A percentile compares a stretch with the other conserved stretches of the same genome.
phyloP scores from a whole-genome alignment of 441 rosid genomes.

The Mallotus japonicus region DNA sequence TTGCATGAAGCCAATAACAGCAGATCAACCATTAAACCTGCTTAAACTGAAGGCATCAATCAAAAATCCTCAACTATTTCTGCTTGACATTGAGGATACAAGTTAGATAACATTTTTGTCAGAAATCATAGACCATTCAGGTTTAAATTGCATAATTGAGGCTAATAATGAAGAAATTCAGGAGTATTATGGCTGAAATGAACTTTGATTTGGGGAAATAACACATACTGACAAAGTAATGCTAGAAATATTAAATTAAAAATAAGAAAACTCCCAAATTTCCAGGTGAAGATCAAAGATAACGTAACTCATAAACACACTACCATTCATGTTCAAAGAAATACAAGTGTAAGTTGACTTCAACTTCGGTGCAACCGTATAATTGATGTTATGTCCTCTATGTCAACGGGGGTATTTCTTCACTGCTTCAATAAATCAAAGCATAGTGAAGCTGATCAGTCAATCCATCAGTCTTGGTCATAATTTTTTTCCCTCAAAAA shows the following conservation, averaged over 20 bases:
- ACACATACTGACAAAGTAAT: neutral
- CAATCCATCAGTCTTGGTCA: too few relatives aligned
- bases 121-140: neutral
- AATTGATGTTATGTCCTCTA: too few relatives aligned
- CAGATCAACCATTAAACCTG: neutral
- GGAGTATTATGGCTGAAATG: neutral
- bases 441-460: too few relatives aligned
- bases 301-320: neutral
- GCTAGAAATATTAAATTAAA: neutral
- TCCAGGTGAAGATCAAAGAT: neutral
- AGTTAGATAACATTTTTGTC: too few relatives aligned
- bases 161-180: neutral
- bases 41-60: neutral
- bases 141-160: neutral
- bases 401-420: too few relatives aligned
- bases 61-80: too few relatives aligned
- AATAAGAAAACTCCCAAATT: neutral
- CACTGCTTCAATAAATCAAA: too few relatives aligned
- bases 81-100: too few relatives aligned
- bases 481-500: too few relatives aligned
- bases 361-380: neutral
- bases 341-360: neutral
- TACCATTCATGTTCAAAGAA: neutral
- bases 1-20: neutral
- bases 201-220: neutral